Conservation (phyloP, 2,329 filamentous ascomycete genomes). For the Blastomyces emzantsi region DNA sequence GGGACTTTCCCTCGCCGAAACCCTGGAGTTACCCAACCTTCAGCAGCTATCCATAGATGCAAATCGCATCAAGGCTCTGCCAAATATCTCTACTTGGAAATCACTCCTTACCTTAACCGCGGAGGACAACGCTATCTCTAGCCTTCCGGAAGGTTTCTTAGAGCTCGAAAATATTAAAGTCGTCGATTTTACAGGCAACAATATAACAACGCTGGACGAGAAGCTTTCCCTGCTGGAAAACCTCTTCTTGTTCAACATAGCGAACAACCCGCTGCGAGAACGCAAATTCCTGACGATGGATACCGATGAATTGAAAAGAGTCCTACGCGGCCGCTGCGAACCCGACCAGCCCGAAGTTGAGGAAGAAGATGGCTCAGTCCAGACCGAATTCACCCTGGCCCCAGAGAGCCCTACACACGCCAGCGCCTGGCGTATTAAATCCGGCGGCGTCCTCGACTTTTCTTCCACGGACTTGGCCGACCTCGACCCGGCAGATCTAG, state of each 20-base stretch:
- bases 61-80: conserved; percentile 67
- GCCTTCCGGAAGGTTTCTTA: conserved; percentile 68
- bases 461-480: conserved; percentile 56
- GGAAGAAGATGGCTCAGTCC: conserved; percentile 33
- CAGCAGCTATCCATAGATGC: conserved; percentile 67
- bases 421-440: conserved; percentile 30
- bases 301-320: conserved; percentile 71
- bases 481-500: conserved; percentile 42
- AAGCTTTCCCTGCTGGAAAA: conserved; percentile 71
- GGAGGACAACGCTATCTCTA: conserved; percentile 70
- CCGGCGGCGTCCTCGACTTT: conserved; percentile 52
- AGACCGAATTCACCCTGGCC: conserved; percentile 34
- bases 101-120: conserved; percentile 63
- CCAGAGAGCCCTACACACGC: conserved; percentile 36
- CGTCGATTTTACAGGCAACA: conserved; percentile 77
- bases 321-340: conserved; percentile 56
- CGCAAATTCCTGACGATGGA: conserved; percentile 74
- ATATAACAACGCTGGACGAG: conserved; percentile 65
- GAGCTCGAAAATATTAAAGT: conserved; percentile 59
- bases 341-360: conserved; percentile 37
- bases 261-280: conserved; percentile 83
- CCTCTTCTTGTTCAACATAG: conserved; percentile 64
- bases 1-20: conserved; percentile 40
- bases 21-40: conserved; percentile 59
- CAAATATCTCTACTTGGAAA: conserved; percentile 64